Percentiles rank a stretch among this genome's conserved stretches.
These are phyloP conservation scores for Fusarium agapanthi DNA, from an alignment of 2,329 filamentous ascomycete species.

Conservation along the genomic window DNA sequence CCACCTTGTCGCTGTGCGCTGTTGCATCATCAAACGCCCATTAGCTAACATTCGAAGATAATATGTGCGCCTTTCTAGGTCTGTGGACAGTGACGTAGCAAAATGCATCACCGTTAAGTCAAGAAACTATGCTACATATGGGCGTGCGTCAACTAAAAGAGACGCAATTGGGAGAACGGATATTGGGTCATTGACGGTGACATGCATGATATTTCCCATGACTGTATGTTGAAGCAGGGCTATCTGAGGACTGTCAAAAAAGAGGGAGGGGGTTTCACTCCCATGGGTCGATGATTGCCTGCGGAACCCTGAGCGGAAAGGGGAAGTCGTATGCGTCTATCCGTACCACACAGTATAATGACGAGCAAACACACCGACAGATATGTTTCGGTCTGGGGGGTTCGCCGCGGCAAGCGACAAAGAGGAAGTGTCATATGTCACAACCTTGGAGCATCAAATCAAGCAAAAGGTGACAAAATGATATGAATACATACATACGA, in stretches of 20 bases:
- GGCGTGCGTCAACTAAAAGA: slow-evolving; percentile 19
- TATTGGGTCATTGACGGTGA: slow-evolving; percentile 27
- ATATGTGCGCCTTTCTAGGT: slow-evolving; percentile 10
- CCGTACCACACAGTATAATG: slow-evolving; percentile 24
- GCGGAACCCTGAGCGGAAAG: slow-evolving; percentile 18
- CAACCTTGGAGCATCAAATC: slow-evolving; percentile 19
- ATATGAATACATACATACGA: not conserved
- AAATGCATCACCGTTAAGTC: slow-evolving; percentile 24
- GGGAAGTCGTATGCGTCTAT: slow-evolving; percentile 26
- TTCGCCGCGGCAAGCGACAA: slow-evolving; percentile 27
- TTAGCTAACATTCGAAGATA: slow-evolving; percentile 3
- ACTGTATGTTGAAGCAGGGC: slow-evolving; percentile 27
- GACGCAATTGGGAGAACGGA: slow-evolving; percentile 25
- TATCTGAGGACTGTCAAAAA: slow-evolving; percentile 19
- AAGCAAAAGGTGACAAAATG: slow-evolving; percentile 20
- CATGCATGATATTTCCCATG: slow-evolving; percentile 32
- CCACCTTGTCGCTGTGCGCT: slow-evolving; percentile 7
- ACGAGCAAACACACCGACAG: slow-evolving; percentile 24
- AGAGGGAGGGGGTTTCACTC: slow-evolving; percentile 17
- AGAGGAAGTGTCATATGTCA: slow-evolving; percentile 28
- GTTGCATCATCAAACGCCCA: slow-evolving; percentile 21
- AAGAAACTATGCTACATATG: slow-evolving; percentile 27
- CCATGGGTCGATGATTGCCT: slow-evolving; percentile 10
- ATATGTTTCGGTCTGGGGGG: slow-evolving; percentile 29
- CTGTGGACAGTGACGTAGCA: slow-evolving; percentile 14